These are phyloP conservation scores for Talaromyces pinophilus DNA, from an alignment of 2,329 filamentous ascomycete genomes.

Conservation along the genomic window DNA sequence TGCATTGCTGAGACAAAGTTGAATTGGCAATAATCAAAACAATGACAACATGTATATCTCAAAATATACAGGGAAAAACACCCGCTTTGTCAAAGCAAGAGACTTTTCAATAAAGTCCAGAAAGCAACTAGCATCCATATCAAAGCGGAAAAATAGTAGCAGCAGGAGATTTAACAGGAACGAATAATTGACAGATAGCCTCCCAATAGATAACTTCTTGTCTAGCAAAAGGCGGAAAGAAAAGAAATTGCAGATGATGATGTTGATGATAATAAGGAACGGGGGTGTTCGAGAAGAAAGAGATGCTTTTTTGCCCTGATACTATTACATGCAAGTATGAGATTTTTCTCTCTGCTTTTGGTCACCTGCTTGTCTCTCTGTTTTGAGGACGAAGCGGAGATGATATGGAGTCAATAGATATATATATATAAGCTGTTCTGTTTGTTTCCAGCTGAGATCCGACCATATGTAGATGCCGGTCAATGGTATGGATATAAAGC, in stretches of 20 bases:
- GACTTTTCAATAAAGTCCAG: background rate
- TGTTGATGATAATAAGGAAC: no score
- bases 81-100: background rate
- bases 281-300: background rate
- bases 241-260: background rate
- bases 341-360: background rate
- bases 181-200: slow-evolving; percentile 23
- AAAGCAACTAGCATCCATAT: background rate
- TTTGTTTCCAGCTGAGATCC: slow-evolving; percentile 14
- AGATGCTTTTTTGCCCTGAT: slow-evolving; percentile 12
- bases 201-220: slow-evolving; percentile 22
- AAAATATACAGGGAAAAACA: slow-evolving; percentile 1
- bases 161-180: slow-evolving; percentile 21
- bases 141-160: slow-evolving; percentile 25
- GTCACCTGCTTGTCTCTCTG: background rate
- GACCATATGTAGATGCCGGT: background rate
- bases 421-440: slow-evolving; percentile 7
- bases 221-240: slow-evolving; percentile 13
- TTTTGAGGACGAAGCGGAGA: background rate
- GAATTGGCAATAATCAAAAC: background rate
- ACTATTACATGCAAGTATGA: slow-evolving; percentile 19
- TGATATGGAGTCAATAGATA: background rate
- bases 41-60: background rate
- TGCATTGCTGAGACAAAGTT: background rate
- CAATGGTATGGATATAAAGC: slow-evolving; percentile 1